These are phyloP conservation scores for Grosmannia serpens DNA, from an alignment of 2,329 filamentous ascomycete genomes.

Conservation along the genomic window DNA sequence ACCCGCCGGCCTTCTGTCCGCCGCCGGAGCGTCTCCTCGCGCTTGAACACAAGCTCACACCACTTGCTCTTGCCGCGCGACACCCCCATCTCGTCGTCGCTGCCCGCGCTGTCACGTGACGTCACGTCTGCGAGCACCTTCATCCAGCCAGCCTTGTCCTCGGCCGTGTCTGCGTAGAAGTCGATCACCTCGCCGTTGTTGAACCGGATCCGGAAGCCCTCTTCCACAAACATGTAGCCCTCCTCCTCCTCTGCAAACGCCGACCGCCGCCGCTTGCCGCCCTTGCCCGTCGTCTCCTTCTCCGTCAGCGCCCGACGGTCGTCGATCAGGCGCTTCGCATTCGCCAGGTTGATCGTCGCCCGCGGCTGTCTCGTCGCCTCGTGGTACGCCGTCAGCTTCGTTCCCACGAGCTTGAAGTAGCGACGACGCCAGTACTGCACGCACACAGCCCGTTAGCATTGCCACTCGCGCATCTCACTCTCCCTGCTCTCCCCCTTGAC, in stretches of 20 bases:
- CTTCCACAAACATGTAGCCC: slow-evolving; percentile 98
- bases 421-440: slow-evolving; percentile 87
- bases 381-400: slow-evolving; percentile 89
- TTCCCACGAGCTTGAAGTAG: slow-evolving; percentile 88
- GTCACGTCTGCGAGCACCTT: slow-evolving; percentile 65
- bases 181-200: slow-evolving; percentile 97
- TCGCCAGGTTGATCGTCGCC: slow-evolving; percentile 91
- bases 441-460: slow-evolving; percentile 18
- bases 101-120: slow-evolving; percentile 35
- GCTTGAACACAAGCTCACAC: slow-evolving; percentile 56
- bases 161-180: slow-evolving; percentile 85
- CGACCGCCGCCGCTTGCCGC: slow-evolving; percentile 74
- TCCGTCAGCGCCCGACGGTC: slow-evolving; percentile 76
- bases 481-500: slow-evolving; percentile 23
- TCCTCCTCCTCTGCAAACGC: slow-evolving; percentile 98
- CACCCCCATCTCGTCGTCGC: slow-evolving; percentile 31
- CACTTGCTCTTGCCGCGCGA: slow-evolving; percentile 42
- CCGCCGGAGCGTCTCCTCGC: slow-evolving; percentile 47
- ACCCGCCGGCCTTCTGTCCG: slow-evolving; percentile 39
- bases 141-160: slow-evolving; percentile 93
- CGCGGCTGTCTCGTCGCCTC: slow-evolving; percentile 91
- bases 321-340: slow-evolving; percentile 87
- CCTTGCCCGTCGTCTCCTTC: slow-evolving; percentile 66
- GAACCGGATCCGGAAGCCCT: slow-evolving; percentile 97
- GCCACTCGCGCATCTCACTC: background rate